Evolutionary conservation across 2,329 filamentous ascomycete species (phyloP).

Genomic region (Apiospora malaysiana): DNA sequence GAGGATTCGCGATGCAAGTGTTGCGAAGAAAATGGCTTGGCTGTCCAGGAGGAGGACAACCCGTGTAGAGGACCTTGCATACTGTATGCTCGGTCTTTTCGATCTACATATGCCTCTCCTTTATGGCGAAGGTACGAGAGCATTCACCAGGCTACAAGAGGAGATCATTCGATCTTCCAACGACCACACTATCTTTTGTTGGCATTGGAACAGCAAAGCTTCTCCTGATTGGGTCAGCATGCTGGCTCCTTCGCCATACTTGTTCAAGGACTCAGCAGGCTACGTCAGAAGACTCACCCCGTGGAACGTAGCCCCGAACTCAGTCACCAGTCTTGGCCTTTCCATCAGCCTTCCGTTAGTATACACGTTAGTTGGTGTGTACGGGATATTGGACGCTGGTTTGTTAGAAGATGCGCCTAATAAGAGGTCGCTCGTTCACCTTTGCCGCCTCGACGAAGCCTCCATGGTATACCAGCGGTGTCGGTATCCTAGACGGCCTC

Average conservation of each 20-base stretch:
- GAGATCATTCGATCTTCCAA: conserved; percentile 27
- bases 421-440: background rate
- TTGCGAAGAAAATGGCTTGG: conserved; percentile 39
- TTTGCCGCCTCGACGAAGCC: background rate
- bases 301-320: background rate
- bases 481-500: background rate
- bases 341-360: background rate
- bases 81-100: conserved; percentile 40
- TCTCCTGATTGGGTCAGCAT: background rate
- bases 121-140: conserved; percentile 38
- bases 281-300: background rate
- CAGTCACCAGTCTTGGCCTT: background rate
- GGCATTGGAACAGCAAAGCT: background rate
- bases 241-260: background rate
- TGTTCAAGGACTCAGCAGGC: background rate
- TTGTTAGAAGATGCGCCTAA: background rate
- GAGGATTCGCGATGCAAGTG: conserved; percentile 5
- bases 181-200: conserved; percentile 2
- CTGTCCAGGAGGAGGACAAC: conserved; percentile 33
- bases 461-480: background rate
- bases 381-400: background rate
- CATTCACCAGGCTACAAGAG: conserved; percentile 19
- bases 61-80: conserved; percentile 36
- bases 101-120: conserved; percentile 39
- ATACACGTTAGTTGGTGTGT: background rate